Evolutionary conservation across 1,284 basidiomycete species (phyloP), one percentile per base, ranked within the genome.

Genomic region (Ceratobasidium sp.): DNA sequence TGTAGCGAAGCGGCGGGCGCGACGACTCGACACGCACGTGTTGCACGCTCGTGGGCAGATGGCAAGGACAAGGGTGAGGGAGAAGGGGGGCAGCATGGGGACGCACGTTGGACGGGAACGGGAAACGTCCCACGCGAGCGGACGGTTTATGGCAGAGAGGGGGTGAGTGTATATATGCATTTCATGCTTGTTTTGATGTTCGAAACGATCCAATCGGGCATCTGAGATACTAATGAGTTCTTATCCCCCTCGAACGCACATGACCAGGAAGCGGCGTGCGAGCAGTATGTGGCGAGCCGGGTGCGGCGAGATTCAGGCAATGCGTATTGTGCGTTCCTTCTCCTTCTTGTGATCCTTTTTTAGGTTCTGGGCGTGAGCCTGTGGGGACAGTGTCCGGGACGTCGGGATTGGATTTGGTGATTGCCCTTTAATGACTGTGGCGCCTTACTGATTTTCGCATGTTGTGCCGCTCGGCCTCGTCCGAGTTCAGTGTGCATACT

Each of bases 1-100:
- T 93, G 93, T 82, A 81, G 81, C 75, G 83, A 84, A 76, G 90
- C 90, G 70, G 87, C 89, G 74, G 84, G 84, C 74, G 90, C 89
- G 62, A 84, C 87, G 59, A 86, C 86, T 76, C 88, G 89, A 76
- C 87, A 64, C 47, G 72, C 72, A 62, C 57, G 49, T 30, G 66
- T 64, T 32, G 71, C 52, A n/a, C 21, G 41, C 28, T 23, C 49
- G 28, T 55, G 41, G 44, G 66, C 43, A 13, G 30, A 49, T 46
- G 43, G 66, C 52, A 50, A 32, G 32, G 21, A 61, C 30, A 47
- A 30, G 41, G 50, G 35, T 28, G 46, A 21, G 38, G 30, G 70
- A 41, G 47, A 35, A 47, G 35, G 54, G 26, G 13, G 16, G 30
- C 62, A 3, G 46, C 62, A 66, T 21, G 49, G 41, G 49, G 63